phyloP scores from a whole-genome alignment of 2,329 filamentous ascomycete genomes.

The Furcasterigmium furcatum region DNA sequence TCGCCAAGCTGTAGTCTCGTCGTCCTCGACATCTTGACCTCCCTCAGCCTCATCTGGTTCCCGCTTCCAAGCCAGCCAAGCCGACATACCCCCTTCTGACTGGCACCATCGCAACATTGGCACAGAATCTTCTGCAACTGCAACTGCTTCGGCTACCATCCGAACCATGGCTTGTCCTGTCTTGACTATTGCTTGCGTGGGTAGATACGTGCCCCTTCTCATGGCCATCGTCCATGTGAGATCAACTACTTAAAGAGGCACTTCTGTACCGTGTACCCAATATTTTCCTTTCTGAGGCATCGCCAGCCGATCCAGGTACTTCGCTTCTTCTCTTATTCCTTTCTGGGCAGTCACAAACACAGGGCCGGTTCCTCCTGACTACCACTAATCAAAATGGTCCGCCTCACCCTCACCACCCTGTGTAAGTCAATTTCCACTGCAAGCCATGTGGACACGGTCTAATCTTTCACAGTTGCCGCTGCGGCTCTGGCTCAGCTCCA shows the following conservation, averaged over 20 bases:
- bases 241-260: too few relatives aligned
- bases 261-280: too few relatives aligned
- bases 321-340: not conserved
- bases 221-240: too few relatives aligned
- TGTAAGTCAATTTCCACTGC: conserved; percentile 5
- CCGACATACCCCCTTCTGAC: not conserved
- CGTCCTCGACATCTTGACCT: not conserved
- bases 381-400: conserved; percentile 9
- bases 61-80: not conserved
- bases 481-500: conserved; percentile 12
- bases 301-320: not conserved
- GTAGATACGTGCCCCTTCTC: too few relatives aligned
- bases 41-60: not conserved
- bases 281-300: not conserved
- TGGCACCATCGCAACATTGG: not conserved
- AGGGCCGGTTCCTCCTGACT: not conserved
- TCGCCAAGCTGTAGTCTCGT: not conserved
- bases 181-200: too few relatives aligned
- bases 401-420: conserved; percentile 6
- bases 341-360: not conserved
- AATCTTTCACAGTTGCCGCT: conserved; percentile 10
- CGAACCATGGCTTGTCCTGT: not conserved
- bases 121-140: conserved; percentile 3
- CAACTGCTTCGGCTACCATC: conserved; percentile 3
- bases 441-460: too few relatives aligned